Base-by-base conservation (phyloP, 208 protist species). In the Dictyostelium gargantuum region DNA sequence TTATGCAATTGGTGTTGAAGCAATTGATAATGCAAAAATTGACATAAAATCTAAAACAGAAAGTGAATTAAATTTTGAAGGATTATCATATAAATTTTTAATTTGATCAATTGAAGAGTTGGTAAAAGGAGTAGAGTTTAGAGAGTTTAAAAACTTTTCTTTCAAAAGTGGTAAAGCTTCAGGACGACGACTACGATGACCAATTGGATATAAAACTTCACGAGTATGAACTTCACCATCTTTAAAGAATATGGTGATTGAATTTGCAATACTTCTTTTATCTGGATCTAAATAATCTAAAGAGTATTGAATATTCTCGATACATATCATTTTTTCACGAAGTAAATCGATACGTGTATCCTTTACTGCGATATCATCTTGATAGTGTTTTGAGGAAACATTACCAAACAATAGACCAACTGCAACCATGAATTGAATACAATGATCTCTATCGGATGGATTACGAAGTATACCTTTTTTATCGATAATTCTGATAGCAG, bases 401-500 rank as follows among this genome's bases (percentile, higher is more conserved):
- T 80, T 44, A 32, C 91, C 91, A 42, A 74, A 91, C 8, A 94
- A 23, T 9, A 94, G n/a, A 68, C 40, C 91, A 6, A 91, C 54
- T 2, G 91, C 84, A 19, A 72, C 54, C 54, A 91, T 77, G 17
- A 91, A 94, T 58, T 94, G 91, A 50, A 94, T 61, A 35, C 91
- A 94, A 38, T 94, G 91, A 10, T 94, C 91, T 23, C 91, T 26
- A 26, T 94, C 91, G 0, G 91, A 72, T 11, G 81, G 84, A 11
- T 94, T 94, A 13, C 54, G 50, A 29, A 94, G 54, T 11, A 29
- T 8, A 9, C 91, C 91, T 23, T 73, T 79, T 40, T 94, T 94
- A 54, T 94, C 91, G 42, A 94, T 94, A 44, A 94, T 94, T 38
- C 91, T 5, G 21, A 94, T 91, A 32, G 91, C 73, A 81, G 86